phyloP scores from a whole-genome alignment of 768 basidiomycete genomes.

The Pleurotus eryngii region DNA sequence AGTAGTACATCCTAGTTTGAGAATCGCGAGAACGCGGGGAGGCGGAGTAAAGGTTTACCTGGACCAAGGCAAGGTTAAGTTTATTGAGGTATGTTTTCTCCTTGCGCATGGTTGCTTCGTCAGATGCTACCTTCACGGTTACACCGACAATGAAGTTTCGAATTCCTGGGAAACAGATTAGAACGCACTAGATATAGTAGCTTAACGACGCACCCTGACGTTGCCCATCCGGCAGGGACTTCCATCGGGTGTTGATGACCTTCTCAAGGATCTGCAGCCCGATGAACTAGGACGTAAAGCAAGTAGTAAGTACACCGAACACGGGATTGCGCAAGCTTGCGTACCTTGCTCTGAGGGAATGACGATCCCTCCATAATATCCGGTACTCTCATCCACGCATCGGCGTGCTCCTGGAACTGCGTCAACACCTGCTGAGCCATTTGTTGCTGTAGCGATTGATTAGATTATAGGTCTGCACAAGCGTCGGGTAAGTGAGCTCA shows the following conservation, averaged over 20 bases:
- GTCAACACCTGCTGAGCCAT: constrained; percentile 91
- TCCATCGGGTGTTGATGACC: constrained; percentile 93
- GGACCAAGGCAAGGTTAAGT: constrained; percentile 92
- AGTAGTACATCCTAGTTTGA: no score
- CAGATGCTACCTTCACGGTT: constrained; percentile 90
- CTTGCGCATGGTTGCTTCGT: constrained; percentile 84
- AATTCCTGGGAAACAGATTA: constrained; percentile 35
- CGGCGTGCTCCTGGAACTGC: constrained; percentile 93
- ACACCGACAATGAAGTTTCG: constrained; percentile 94
- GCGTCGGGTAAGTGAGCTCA: constrained; percentile 31
- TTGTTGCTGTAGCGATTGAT: constrained; percentile 67
- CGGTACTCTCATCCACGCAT: constrained; percentile 96
- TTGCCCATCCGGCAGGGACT: constrained; percentile 93
- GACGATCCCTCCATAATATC: constrained; percentile 83
- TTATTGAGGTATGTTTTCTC: constrained; percentile 97
- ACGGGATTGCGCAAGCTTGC: constrained; percentile 1
- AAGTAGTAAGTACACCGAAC: not conserved
- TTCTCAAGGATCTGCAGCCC: constrained; percentile 96
- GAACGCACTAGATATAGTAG: no score
- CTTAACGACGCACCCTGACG: constrained; percentile 59
- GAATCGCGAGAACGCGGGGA: no score
- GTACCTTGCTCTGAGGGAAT: constrained; percentile 84
- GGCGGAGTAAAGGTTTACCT: constrained; percentile 25
- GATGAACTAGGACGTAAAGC: constrained; percentile 65
- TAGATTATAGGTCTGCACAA: not conserved